Conservation (phyloP, 2,329 filamentous ascomycete genomes). For the Xylaria arbuscula region DNA sequence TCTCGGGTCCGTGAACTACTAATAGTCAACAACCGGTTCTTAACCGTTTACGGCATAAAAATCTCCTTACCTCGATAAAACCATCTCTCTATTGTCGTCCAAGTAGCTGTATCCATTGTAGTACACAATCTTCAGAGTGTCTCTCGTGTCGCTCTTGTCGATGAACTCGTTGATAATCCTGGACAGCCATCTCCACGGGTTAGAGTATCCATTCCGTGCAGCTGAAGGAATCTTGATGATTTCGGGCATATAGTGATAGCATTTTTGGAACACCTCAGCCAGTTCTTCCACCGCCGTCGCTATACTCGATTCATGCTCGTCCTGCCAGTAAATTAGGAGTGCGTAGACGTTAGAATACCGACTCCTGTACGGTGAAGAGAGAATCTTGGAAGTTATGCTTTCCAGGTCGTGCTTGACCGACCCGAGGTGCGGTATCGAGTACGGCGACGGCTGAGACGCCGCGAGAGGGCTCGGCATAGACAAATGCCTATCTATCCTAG, state of each 20-base stretch:
- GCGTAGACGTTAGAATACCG: slow-evolving; percentile 65
- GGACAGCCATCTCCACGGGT: slow-evolving; percentile 65
- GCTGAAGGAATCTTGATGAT: slow-evolving; percentile 62
- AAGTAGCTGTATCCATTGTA: slow-evolving; percentile 67
- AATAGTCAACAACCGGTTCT: slow-evolving; percentile 39
- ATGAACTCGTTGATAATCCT: slow-evolving; percentile 64
- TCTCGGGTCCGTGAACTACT: slow-evolving; percentile 60
- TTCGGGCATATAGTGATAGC: slow-evolving; percentile 64
- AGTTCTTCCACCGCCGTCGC: slow-evolving; percentile 59
- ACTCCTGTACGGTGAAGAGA: slow-evolving; percentile 62
- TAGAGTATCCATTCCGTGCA: slow-evolving; percentile 58
- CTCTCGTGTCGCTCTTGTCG: slow-evolving; percentile 64
- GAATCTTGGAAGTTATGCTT: slow-evolving; percentile 60
- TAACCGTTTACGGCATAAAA: slow-evolving; percentile 8
- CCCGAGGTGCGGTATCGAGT: slow-evolving; percentile 60
- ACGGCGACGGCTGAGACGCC: slow-evolving; percentile 42
- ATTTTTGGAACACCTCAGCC: slow-evolving; percentile 61
- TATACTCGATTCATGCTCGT: slow-evolving; percentile 60
- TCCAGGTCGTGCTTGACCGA: slow-evolving; percentile 65
- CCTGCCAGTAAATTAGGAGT: slow-evolving; percentile 67
- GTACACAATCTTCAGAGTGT: slow-evolving; percentile 69
- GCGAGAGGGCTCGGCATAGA: slow-evolving; percentile 50
- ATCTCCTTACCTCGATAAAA: slow-evolving; percentile 63
- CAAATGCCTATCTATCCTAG: slow-evolving; percentile 63
- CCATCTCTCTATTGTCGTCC: slow-evolving; percentile 67